These are phyloP conservation scores for Aspergillus asperescens DNA, from an alignment of 495 filamentous ascomycete species.

Conservation along the genomic window DNA sequence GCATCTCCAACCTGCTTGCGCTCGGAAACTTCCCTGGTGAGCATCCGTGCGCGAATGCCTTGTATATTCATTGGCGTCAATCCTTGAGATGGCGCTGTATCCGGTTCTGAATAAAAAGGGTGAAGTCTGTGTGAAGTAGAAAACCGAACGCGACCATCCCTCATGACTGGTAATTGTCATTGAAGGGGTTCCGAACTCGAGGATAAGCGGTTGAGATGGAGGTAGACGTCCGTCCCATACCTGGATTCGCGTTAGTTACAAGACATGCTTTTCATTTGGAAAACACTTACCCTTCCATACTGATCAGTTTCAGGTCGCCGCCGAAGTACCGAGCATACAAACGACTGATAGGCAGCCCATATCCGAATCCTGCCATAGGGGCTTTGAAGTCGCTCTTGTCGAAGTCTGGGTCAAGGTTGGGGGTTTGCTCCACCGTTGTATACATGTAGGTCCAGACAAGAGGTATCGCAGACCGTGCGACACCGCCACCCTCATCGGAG, in stretches of 20 bases:
- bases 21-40: conserved; percentile 69
- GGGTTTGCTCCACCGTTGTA: conserved; percentile 93
- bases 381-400: conserved; percentile 99
- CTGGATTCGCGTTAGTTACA: conserved; percentile 42
- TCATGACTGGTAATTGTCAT: conserved; percentile 98
- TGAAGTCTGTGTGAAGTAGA: conserved; percentile 44
- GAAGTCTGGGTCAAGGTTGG: conserved; percentile 92
- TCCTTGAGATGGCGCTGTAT: conserved; percentile 62
- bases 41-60: conserved; percentile 47
- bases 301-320: conserved; percentile 93
- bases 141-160: conserved; percentile 56
- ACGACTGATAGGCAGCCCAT: conserved; percentile 87
- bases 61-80: conserved; percentile 69
- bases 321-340: conserved; percentile 97
- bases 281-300: conserved; percentile 89
- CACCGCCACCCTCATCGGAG: conserved; percentile 92
- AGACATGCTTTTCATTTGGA: neutral
- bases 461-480: conserved; percentile 84
- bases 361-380: conserved; percentile 97
- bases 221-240: conserved; percentile 97
- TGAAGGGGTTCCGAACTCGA: conserved; percentile 95
- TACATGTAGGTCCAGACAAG: conserved; percentile 99
- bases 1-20: conserved; percentile 83
- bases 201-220: conserved; percentile 91
- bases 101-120: conserved; percentile 36